Conservation (phyloP, 371 early-diverging fungal species). For the Syncephalastrum racemosum region DNA sequence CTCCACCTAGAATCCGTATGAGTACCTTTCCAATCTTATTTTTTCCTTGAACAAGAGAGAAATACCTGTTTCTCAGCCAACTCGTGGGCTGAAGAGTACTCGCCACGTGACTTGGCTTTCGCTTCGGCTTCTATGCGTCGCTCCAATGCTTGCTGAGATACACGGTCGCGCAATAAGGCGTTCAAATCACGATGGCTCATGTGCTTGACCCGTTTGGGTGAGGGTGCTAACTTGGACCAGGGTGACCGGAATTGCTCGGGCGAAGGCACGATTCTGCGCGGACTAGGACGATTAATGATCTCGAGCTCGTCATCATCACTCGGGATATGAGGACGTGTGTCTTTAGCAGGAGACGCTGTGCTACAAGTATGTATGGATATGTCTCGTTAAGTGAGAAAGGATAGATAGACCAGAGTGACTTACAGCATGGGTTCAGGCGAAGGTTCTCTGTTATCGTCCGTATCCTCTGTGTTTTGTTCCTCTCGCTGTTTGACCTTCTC, state of each 20-base stretch:
- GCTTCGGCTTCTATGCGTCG: constrained; percentile 35
- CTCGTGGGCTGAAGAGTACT: constrained; percentile 36
- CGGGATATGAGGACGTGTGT: no score
- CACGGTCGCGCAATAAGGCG: constrained; percentile 19
- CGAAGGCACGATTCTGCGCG: background rate
- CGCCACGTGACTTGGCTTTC: constrained; percentile 32
- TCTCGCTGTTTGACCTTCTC: constrained; percentile 13
- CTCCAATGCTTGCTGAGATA: constrained; percentile 30
- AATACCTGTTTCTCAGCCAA: constrained; percentile 20
- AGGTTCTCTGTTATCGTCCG: constrained; percentile 2
- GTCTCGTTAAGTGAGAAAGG: background rate
- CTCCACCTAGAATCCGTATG: constrained; percentile 12
- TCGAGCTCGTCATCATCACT: constrained; percentile 20
- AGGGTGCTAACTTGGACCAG: background rate
- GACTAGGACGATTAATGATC: constrained; percentile 18
- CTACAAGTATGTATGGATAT: background rate
- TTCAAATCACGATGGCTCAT: constrained; percentile 30
- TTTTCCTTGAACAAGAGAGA: no score
- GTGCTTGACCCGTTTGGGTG: constrained; percentile 3
- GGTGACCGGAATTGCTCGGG: constrained; percentile 12
- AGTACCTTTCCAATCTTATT: no score
- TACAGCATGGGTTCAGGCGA: background rate
- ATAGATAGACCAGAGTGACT: no score
- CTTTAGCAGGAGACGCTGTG: constrained; percentile 1
- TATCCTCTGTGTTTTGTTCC: background rate